Conservation (phyloP, 768 basidiomycete genomes). For the Tubosaeta brunneosetosa region DNA sequence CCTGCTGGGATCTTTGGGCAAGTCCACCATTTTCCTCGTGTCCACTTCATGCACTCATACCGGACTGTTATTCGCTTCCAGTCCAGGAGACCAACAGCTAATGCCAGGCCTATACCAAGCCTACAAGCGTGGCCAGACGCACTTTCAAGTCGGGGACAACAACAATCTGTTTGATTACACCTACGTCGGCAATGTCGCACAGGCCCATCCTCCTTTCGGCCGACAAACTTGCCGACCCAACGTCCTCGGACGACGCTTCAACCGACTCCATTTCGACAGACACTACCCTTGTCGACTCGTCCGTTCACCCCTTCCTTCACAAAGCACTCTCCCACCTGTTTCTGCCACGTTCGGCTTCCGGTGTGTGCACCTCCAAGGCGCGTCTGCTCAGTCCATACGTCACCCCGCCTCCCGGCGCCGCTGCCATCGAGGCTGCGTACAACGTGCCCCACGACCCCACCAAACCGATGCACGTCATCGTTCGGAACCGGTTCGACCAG, state of each 20-base stretch:
- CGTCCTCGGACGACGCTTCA: conserved; percentile 32
- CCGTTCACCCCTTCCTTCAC: conserved; percentile 39
- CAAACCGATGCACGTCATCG: conserved; percentile 21
- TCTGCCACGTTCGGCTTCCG: conserved; percentile 36
- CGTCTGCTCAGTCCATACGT: conserved; percentile 83
- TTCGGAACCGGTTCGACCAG: conserved; percentile 80
- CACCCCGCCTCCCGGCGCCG: conserved; percentile 52
- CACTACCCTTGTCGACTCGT: conserved; percentile 37
- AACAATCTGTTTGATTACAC: too few relatives aligned
- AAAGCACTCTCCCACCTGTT: conserved; percentile 46
- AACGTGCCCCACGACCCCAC: conserved; percentile 22
- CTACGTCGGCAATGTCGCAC: too few relatives aligned
- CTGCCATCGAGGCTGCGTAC: conserved; percentile 55
- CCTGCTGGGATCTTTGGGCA: too few relatives aligned
- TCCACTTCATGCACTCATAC: too few relatives aligned
- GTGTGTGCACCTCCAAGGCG: conserved; percentile 65
- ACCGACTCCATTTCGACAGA: conserved; percentile 20
- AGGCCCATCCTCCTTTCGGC: too few relatives aligned
- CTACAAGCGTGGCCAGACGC: too few relatives aligned
- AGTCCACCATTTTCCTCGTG: too few relatives aligned
- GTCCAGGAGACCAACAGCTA: too few relatives aligned
- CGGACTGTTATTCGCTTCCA: too few relatives aligned
- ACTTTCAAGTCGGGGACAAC: too few relatives aligned
- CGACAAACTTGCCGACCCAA: conserved; percentile 2
- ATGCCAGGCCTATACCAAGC: too few relatives aligned